phyloP scores from a whole-genome alignment of 2,329 filamentous ascomycete species.

The Graphilbum sp. region DNA sequence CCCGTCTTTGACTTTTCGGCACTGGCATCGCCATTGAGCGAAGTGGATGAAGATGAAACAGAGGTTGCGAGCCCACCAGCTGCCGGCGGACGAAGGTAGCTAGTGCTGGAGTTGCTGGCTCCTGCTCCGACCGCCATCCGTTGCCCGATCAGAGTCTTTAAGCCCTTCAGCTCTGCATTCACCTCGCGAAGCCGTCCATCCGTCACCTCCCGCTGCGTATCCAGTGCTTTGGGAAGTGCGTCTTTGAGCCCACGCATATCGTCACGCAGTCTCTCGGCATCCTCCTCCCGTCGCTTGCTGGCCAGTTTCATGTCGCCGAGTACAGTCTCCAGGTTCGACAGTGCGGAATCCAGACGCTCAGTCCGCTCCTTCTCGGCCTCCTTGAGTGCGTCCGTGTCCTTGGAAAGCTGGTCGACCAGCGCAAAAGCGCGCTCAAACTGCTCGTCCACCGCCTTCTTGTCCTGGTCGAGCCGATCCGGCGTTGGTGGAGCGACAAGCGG shows the following conservation, averaged over 20 bases:
- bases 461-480: conserved; percentile 80
- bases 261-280: conserved; percentile 69
- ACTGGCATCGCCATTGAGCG: background rate
- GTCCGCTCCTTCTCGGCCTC: conserved; percentile 71
- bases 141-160: conserved; percentile 71
- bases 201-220: conserved; percentile 70
- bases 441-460: conserved; percentile 84
- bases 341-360: conserved; percentile 62
- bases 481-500: conserved; percentile 88
- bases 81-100: conserved; percentile 13
- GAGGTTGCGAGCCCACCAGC: too few relatives aligned
- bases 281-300: conserved; percentile 69
- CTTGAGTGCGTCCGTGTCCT: conserved; percentile 82
- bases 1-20: background rate
- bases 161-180: conserved; percentile 71
- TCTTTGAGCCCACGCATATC: conserved; percentile 74
- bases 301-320: conserved; percentile 68
- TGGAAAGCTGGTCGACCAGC: conserved; percentile 78
- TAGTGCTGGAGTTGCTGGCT: conserved; percentile 6
- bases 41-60: too few relatives aligned
- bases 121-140: conserved; percentile 27
- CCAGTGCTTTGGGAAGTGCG: conserved; percentile 73
- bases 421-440: conserved; percentile 86
- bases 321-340: conserved; percentile 72
- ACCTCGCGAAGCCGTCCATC: conserved; percentile 74